These are phyloP conservation scores for Sisymbrium altissimum DNA, from an alignment of 345 rosid genomes.

Conservation along the genomic window DNA sequence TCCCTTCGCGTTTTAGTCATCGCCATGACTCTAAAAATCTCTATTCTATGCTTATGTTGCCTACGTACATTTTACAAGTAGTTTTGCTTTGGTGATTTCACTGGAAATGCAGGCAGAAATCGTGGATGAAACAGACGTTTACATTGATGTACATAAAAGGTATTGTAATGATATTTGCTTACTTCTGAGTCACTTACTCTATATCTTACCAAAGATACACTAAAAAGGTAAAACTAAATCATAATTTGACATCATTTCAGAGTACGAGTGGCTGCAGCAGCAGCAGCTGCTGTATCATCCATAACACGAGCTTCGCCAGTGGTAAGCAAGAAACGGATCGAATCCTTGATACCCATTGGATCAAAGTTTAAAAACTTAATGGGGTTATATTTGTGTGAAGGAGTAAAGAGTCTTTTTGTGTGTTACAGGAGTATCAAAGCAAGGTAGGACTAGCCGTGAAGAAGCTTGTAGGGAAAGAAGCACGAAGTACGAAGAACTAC, in stretches of 20 bases:
- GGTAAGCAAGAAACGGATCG: constrained; percentile 19
- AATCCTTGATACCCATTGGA: neutral
- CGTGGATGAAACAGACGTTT: constrained; percentile 77
- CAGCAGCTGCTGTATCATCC: constrained; percentile 49
- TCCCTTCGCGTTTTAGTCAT: neutral
- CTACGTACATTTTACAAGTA: no score
- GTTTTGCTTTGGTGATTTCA: no score
- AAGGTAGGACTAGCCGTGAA: constrained; percentile 34
- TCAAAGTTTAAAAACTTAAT: neutral
- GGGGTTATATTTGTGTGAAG: neutral
- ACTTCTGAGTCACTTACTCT: neutral
- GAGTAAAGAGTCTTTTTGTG: neutral
- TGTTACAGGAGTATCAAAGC: constrained; percentile 36
- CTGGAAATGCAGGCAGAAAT: constrained; percentile 85
- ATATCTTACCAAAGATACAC: neutral
- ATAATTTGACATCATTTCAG: constrained; percentile 31
- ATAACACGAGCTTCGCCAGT: constrained; percentile 48
- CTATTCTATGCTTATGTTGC: no score
- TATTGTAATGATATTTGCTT: constrained; percentile 9
- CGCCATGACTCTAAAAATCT: neutral
- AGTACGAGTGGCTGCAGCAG: constrained; percentile 75
- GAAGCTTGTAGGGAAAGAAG: constrained; percentile 28
- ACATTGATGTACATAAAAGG: constrained; percentile 79
- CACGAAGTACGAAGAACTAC: constrained; percentile 7
- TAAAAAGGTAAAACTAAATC: neutral